Conservation (phyloP, 371 early-diverging fungal species). For the Fennellomyces sp. region DNA sequence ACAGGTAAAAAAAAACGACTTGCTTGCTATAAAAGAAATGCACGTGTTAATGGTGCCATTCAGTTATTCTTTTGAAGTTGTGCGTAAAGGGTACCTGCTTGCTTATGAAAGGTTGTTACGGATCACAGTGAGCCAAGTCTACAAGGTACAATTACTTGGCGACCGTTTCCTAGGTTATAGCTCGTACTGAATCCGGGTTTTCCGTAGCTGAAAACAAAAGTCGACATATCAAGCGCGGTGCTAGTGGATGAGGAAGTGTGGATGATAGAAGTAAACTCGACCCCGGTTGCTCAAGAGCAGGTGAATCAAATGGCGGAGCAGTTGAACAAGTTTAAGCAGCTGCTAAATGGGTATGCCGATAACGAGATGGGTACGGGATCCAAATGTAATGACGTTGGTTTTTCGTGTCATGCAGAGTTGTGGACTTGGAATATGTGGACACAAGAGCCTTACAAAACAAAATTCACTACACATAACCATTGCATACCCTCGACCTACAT, state of each 20-base stretch:
- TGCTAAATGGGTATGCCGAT: constrained; percentile 44
- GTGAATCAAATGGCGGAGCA: constrained; percentile 54
- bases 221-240: constrained; percentile 33
- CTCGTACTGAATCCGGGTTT: not conserved
- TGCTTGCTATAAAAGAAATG: not conserved
- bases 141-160: constrained; percentile 29
- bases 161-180: not conserved
- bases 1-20: constrained; percentile 22
- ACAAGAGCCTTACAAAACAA: constrained; percentile 51
- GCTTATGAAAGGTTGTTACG: constrained; percentile 43
- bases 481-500: not conserved
- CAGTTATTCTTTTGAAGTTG: constrained; percentile 54
- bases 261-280: constrained; percentile 48
- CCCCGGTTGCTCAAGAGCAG: constrained; percentile 48
- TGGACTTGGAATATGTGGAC: constrained; percentile 53
- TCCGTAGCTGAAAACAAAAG: constrained; percentile 35
- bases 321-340: constrained; percentile 37
- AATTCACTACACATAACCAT: constrained; percentile 38
- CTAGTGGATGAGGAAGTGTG: constrained; percentile 38
- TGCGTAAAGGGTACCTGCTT: constrained; percentile 42
- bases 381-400: not conserved
- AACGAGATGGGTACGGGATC: too few relatives aligned
- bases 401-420: constrained; percentile 23
- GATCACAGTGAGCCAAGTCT: constrained; percentile 42
- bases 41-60: not conserved